Evolutionary conservation across 1,139 yeast species (phyloP), one percentile per base, ranked within the genome.

Genomic region (Geotrichum klebahnii): DNA sequence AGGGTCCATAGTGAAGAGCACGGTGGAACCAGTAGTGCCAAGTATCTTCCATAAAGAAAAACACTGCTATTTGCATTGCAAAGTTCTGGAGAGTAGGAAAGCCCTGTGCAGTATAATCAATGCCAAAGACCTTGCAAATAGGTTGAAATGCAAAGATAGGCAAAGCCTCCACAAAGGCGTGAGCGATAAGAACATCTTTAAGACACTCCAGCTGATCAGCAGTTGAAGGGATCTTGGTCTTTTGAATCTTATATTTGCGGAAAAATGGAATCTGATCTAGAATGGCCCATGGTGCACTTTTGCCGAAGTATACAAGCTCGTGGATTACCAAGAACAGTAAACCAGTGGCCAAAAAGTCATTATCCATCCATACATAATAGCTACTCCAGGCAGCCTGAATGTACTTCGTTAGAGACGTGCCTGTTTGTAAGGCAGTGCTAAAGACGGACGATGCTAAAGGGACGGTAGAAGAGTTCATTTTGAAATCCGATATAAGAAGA

Each of bases 1-100:
- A 82, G 58, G 80, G 76, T 49, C 95, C 95, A 64, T 80, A 77
- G 68, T 90, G 97, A 68, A 90, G 81, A 32, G 82, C 76, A 60
- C 97, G 80, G 70, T 90, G 97, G 65, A 84, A 83, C 85, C 94
- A 84, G 74, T 90, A 90, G 69, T 90, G 97, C 97, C 97, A 90
- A 54, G 88, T 76, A 65, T 90, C 97, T 71, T 90, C 97, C 59
- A 85, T 70, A 42, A 87, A 75, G 68, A 90, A 90, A 71, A 90
- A 88, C 4, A 84, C 61, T 3, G 78, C 74, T 51, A 89, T 76
- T 67, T 90, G 97, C 44, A 71, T 61, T 26, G 72, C 67, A 73
- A 86, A 80, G 29, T 77, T 76, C 50, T 69, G 70, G 65, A 73
- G 65, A 10, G 76, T 61, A 36, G 97, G 97, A 75, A 90, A 89